Conservation (phyloP, 352 stramenopile species). For the Achlya hypogyna region DNA sequence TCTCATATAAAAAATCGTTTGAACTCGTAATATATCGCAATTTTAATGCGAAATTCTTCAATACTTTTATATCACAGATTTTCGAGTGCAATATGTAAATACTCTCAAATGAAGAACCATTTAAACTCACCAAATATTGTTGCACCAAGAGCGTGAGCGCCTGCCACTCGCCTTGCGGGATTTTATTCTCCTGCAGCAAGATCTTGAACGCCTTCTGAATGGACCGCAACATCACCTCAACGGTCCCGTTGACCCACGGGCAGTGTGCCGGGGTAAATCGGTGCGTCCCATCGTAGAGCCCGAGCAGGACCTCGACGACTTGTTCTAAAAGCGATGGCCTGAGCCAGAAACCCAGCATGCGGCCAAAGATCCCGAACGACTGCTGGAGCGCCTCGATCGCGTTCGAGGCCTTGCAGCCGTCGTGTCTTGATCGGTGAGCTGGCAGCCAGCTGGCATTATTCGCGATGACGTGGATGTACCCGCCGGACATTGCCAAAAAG, state of each 20-base stretch:
- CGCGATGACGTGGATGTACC: slow-evolving; percentile 26
- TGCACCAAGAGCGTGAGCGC: no score
- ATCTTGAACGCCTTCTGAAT: not conserved
- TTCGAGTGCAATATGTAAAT: no score
- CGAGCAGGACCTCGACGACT: not conserved
- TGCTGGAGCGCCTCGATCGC: slow-evolving; percentile 10
- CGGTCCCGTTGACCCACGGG: slow-evolving; percentile 12
- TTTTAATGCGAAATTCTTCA: no score
- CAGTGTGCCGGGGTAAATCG: slow-evolving; percentile 11
- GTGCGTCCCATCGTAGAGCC: not conserved
- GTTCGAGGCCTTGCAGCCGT: not conserved
- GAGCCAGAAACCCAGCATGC: slow-evolving; percentile 15
- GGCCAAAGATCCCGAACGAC: slow-evolving; percentile 19
- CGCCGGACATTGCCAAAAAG: slow-evolving; percentile 24
- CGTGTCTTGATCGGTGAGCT: not conserved
- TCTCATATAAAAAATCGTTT: no score
- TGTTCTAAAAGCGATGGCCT: slow-evolving; percentile 18
- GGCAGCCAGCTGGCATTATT: slow-evolving; percentile 25
- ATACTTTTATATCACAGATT: no score
- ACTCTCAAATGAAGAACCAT: no score
- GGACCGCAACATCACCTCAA: slow-evolving; percentile 5
- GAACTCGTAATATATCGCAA: no score
- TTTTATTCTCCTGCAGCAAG: not conserved
- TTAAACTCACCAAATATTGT: no score
- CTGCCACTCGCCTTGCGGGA: no score